phyloP scores from a whole-genome alignment of 805 yeast genomes.

The Jamesozyma lodderae region DNA sequence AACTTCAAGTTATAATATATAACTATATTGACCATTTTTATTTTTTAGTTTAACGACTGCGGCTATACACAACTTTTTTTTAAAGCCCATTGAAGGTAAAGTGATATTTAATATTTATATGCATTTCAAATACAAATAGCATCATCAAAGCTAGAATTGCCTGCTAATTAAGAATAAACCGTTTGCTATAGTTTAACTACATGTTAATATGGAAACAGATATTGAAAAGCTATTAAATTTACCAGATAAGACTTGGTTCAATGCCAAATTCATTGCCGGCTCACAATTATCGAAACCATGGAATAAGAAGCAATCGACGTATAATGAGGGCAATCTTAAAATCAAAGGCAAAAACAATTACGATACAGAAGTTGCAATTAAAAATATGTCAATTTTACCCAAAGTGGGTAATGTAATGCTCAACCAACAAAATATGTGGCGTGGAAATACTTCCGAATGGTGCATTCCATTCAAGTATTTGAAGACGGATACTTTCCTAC shows the following conservation, averaged over 20 bases:
- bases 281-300: background rate
- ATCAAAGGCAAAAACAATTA: background rate
- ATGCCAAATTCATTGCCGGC: background rate
- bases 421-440: background rate
- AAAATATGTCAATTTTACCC: background rate
- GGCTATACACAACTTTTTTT: too few relatives aligned
- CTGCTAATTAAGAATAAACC: too few relatives aligned
- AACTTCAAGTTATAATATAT: too few relatives aligned
- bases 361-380: background rate
- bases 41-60: too few relatives aligned
- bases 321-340: background rate
- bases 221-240: too few relatives aligned
- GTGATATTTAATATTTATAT: too few relatives aligned
- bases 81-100: too few relatives aligned
- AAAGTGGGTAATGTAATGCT: background rate
- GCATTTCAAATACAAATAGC: too few relatives aligned
- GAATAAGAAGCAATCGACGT: background rate
- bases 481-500: background rate
- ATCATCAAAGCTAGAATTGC: too few relatives aligned
- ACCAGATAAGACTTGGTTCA: background rate
- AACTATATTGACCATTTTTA: too few relatives aligned
- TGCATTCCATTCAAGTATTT: conserved; percentile 5
- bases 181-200: too few relatives aligned
- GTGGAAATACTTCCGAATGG: conserved; percentile 3
- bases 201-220: too few relatives aligned